Base-by-base conservation (phyloP, 352 stramenopile genomes). In the Globisporangium emineosum region DNA sequence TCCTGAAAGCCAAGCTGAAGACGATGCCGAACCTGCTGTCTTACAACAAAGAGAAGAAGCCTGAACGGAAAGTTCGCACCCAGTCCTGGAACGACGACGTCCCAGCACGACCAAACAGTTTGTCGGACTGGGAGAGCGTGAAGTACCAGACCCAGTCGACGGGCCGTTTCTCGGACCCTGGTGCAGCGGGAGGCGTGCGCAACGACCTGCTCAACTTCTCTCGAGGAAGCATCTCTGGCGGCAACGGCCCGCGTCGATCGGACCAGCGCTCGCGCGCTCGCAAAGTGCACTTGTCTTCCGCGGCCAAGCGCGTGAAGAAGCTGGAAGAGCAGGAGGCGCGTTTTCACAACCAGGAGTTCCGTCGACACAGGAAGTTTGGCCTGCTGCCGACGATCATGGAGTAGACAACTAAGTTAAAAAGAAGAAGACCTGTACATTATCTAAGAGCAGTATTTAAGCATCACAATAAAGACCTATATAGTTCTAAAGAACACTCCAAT, bases 301-400 rank as follows among this genome's bases (percentile, higher is more conserved):
- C 83, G 10, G 85, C 85, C 51, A 93, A 93, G 77, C 85, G 85
- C 53, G 79, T 91, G 10, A 91, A 93, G 70, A 87, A 78, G 57
- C 77, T 91, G n/a, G 85, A 93, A 57, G 85, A 93, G 54, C 74
- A 88, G 45, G 85, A 93, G 62, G 84, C 84, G 15, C 79, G 82
- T 19, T 91, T 91, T 60, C 77, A 67, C 47, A 49, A 75, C 59
- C 65, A 77, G 60, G 54, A 70, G 55, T 58, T 76, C 55, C 45
- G 54, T 55, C 61, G 68, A 43, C 76, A 67, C 53, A 82, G 79
- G 65, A 81, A 76, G 37, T 55, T 75, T 21, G 69, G 69, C 21
- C 59, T 71, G 32, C 73, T 90, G 2, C 70, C 76, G 29, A 52
- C 79, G 9, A 86, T 88, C 52, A 65, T 75, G 23, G 64, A 86